Evolutionary conservation across 2,329 filamentous ascomycete species (phyloP), one percentile per base, ranked within the genome.

Genomic region (Fusarium illudens): DNA sequence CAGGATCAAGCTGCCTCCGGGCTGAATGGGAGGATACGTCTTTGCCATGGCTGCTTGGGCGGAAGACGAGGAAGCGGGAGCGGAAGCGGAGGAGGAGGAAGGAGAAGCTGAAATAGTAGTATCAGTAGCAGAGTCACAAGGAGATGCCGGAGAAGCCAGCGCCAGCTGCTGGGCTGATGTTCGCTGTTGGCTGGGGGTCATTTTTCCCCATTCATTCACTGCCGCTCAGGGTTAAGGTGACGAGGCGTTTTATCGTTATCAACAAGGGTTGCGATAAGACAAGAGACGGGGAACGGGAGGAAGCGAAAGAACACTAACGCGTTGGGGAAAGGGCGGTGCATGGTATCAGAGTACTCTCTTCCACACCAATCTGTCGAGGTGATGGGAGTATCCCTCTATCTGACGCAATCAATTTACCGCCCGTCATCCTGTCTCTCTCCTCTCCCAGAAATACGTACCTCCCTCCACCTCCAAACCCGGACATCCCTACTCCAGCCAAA

Each of bases 1-100:
- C 54, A 99, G 84, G 67, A 99, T 96, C 70, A 99, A 83, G 65
- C 95, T 98, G 62, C 94, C 96, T 53, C 95, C 95, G 59, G 93
- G 92, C 80, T 97, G 90, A 27, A 98, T 88, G 67, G 91, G 84
- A 60, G 94, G 93, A 76, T 92, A 97, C 52, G 86, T 78, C 52
- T 78, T 79, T 36, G 76, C 74, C 77, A 80, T 78, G 65, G 44
- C 66, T 62, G 27, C 42, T 52, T 57, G 51, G 12, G 51, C 22
- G 58, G 54, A 39, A 46, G 56, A 50, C 42, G 58, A 48, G 33
- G 56, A 46, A 54, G 53, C 20, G 58, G 68, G 59, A 54, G 53
- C 20, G 58, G 68, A 60, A 37, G 55, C 20, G 29, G 56, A 42
- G 51, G 57, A 42, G 33, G 54, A 60, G 36, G 56, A 67, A 56